phyloP scores from a whole-genome alignment of 345 rosid genomes.

The Dimocarpus longan region DNA sequence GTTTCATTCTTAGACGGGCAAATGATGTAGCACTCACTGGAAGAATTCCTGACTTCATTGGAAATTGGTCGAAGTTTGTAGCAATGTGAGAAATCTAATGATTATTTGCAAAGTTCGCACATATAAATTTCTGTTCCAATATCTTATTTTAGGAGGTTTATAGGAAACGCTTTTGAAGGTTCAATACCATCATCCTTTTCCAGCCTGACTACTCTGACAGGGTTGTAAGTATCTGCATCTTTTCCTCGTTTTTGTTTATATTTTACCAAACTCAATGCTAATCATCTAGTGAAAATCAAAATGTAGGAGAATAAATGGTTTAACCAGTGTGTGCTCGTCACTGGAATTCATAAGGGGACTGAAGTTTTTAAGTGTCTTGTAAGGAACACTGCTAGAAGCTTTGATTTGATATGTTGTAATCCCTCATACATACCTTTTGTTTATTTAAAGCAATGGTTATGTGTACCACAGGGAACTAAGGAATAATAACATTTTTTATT shows the following conservation, averaged over 20 bases:
- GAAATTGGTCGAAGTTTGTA: conserved; percentile 58
- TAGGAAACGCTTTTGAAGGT: conserved; percentile 69
- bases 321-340: conserved; percentile 55
- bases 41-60: conserved; percentile 68
- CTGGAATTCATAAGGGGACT: conserved; percentile 51
- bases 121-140: conserved; percentile 5
- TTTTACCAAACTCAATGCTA: background rate
- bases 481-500: conserved; percentile 51
- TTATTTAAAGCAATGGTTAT: background rate
- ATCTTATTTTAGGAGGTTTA: conserved; percentile 55
- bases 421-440: background rate
- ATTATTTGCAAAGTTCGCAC: too few relatives aligned
- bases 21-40: conserved; percentile 45
- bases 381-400: conserved; percentile 27
- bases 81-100: conserved; percentile 38
- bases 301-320: conserved; percentile 68
- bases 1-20: conserved; percentile 48
- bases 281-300: conserved; percentile 11
- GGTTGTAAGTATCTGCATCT: conserved; percentile 46
- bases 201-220: conserved; percentile 49
- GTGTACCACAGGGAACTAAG: conserved; percentile 50
- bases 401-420: background rate
- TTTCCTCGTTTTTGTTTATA: background rate
- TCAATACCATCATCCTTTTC: conserved; percentile 64
- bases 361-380: conserved; percentile 53